Base-by-base conservation (phyloP, 139 green algal genomes). In the Chlamydomonas eustigma region DNA sequence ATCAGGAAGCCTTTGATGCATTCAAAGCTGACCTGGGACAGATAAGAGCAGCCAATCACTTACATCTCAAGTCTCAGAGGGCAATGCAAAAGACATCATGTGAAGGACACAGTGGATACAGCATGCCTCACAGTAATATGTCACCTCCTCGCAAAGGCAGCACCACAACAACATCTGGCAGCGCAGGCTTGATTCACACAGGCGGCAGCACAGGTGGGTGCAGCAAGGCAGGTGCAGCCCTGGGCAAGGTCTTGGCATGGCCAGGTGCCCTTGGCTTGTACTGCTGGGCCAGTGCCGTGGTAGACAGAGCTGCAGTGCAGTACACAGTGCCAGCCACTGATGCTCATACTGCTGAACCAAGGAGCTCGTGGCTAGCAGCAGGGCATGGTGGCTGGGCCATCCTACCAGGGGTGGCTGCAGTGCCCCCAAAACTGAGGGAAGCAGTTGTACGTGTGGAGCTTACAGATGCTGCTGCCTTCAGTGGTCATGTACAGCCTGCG, bases 261-360 rank as follows among this genome's bases (percentile, higher is more conserved):
- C 52, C 68, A 3, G 44, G 50, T 25, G 37, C 51, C 12, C 79
- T 81, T 36, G 32, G 51, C 28, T 72, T 85, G 22, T 85, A 77
- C 76, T 76, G 72, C 64, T 86, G 81, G 81, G 81, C 74, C 1
- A 3, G 30, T 25, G 50, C 74, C 24, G 77, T 76, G 36, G 74
- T 83, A 24, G 70, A 77, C 39, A 39, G 74, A 1, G 78, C 74
- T n/a, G 80, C 73, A 28, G 37, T 74, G 35, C 63, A 3, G 34
- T 30, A 3, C 36, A 32, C 25, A 24, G 58, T 37, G 58, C 58
- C 18, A 58, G 18, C 44, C 12, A 18, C 18, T 58, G 44, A 12
- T 58, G 44, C n/a, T n/a, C n/a, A n/a, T n/a, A n/a, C n/a, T n/a
- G n/a, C n/a, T n/a, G n/a, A n/a, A n/a, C n/a, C n/a, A n/a, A n/a